Base-by-base conservation (phyloP, 208 protist species). In the Angomonas desouzai region DNA sequence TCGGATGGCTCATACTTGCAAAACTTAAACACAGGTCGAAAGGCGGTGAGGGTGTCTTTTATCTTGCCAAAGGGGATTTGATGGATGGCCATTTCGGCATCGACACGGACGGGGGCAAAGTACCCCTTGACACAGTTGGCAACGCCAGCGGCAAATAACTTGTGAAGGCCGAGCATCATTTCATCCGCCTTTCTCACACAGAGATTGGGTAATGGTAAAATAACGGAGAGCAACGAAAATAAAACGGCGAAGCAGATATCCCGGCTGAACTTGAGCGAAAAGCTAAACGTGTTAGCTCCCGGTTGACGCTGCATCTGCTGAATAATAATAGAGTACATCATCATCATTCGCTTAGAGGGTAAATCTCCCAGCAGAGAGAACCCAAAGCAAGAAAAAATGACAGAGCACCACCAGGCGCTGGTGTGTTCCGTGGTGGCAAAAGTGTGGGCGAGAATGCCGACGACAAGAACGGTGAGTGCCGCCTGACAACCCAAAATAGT, bases 111-210 rank as follows among this genome's bases (percentile, higher is more conserved):
- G 0, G 79, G 76, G 0, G 79, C 79, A 67, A 67, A 85, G 70
- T 73, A 85, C 1, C 65, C 70, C 67, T 85, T 85, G 69, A 85
- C 74, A 1, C 70, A 74, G 53, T 85, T 85, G 23, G 74, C 79
- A 18, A 85, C 28, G 0, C 63, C 79, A 0, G 74, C 74, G 33
- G 70, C 72, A 55, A 81, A 70, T 13, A 85, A 64, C 61, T 81
- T 81, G 70, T 85, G 79, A 34, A 85, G 55, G 0, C 55, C 40
- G 0, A 64, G 28, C 22, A 89, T 48, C 1, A 59, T 67, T 28
- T 83, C 74, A 23, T 79, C 64, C 0, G 72, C 70, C 36, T 74
- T 68, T 1, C 64, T 33, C 11, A 55, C 72, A 25, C 55, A 70
- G 55, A 88, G 75, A n/a, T 68, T 75, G 1, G 81, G 78, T 23